These are phyloP conservation scores for Hygrophoropsis aurantiaca DNA, from an alignment of 768 basidiomycete genomes.

Conservation along the genomic window DNA sequence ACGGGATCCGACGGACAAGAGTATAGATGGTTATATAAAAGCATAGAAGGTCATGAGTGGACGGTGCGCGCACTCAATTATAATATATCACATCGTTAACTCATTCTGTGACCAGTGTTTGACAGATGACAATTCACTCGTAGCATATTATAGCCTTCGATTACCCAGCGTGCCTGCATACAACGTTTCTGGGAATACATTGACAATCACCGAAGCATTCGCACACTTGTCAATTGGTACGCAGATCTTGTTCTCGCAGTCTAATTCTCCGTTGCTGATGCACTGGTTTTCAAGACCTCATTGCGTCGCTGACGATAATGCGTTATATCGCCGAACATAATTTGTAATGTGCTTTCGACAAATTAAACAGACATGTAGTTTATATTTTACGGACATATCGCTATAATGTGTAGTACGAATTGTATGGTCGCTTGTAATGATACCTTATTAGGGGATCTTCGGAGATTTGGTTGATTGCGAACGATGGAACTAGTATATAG, in stretches of 20 bases:
- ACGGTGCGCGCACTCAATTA: conserved; percentile 49
- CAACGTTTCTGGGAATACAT: conserved; percentile 59
- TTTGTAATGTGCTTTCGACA: conserved; percentile 31
- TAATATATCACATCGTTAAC: conserved; percentile 7
- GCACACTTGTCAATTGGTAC: conserved; percentile 53
- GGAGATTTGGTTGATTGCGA: too few species aligned
- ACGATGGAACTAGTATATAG: too few species aligned
- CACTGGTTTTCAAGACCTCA: conserved; percentile 41
- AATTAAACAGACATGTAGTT: too few species aligned
- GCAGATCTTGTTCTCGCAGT: conserved; percentile 12
- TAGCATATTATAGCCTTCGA: conserved; percentile 68
- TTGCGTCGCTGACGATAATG: conserved; percentile 63
- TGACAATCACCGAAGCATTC: conserved; percentile 59
- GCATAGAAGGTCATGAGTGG: conserved; percentile 67
- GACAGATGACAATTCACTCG: conserved; percentile 49
- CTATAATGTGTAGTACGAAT: too few species aligned
- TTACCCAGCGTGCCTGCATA: conserved; percentile 54
- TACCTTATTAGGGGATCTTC: too few species aligned
- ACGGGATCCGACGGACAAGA: conserved; percentile 66
- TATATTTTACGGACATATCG: too few species aligned
- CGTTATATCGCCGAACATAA: conserved; percentile 56
- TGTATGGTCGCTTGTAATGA: too few species aligned
- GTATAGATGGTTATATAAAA: conserved; percentile 65
- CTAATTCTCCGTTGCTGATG: conserved; percentile 7
- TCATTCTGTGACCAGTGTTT: conserved; percentile 44